These are phyloP conservation scores for Aspergillus biplanus DNA, from an alignment of 495 filamentous ascomycete species.

Conservation along the genomic window DNA sequence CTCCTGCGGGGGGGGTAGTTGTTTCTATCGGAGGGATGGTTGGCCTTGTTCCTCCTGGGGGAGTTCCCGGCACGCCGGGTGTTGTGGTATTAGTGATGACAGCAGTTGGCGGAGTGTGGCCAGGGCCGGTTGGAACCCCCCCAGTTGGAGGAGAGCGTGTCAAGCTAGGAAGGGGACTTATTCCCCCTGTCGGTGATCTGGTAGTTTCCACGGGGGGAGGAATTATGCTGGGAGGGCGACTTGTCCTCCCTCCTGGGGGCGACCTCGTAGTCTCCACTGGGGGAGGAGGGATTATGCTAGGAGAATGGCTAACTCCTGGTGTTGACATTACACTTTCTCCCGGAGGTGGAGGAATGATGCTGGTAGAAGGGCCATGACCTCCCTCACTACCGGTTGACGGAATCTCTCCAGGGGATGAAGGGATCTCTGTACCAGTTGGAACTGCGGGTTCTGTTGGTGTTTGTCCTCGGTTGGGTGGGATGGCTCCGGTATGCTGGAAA, in stretches of 20 bases:
- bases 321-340: not conserved
- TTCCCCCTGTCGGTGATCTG: not conserved
- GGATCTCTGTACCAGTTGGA: not conserved
- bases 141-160: not conserved
- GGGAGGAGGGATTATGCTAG: too few species aligned
- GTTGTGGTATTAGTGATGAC: too few species aligned
- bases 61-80: too few species aligned
- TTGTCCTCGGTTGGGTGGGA: constrained; percentile 4
- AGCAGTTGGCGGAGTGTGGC: not conserved
- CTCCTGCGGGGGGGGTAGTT: not conserved
- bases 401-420: not conserved
- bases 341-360: not conserved
- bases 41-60: not conserved
- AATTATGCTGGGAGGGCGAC: not conserved
- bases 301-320: too few species aligned
- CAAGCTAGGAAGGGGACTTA: not conserved
- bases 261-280: too few species aligned
- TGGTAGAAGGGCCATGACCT: not conserved
- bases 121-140: not conserved
- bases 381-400: not conserved
- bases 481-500: constrained; percentile 14
- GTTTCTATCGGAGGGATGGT: not conserved
- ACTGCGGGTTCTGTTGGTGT: not conserved
- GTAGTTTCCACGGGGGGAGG: not conserved
- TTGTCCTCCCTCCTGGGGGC: not conserved